Evolutionary conservation across 805 yeast genomes (phyloP).

Genomic region (Saccharomycopsis oosterbeekiorum): DNA sequence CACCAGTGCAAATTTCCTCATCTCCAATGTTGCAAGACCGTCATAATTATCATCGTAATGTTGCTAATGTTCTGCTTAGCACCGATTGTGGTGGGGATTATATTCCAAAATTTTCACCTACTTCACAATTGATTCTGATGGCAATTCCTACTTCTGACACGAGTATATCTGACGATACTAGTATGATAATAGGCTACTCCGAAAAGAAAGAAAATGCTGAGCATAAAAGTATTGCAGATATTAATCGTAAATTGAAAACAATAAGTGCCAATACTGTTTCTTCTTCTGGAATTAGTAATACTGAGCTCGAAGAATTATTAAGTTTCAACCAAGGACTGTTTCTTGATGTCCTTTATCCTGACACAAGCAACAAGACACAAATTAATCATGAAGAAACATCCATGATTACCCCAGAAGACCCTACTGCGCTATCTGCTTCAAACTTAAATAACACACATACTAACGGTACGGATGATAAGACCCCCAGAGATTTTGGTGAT

Average conservation of each 20-base stretch:
- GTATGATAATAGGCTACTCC: neutral
- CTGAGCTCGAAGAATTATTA: constrained; percentile 12
- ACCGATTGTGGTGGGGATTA: neutral
- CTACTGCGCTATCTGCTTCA: neutral
- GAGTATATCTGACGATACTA: neutral
- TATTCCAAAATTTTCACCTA: neutral
- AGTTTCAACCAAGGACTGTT: constrained; percentile 10
- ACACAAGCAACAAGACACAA: neutral
- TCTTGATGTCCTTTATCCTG: constrained; percentile 1
- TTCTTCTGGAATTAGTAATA: neutral
- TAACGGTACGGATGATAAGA: neutral
- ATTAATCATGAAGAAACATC: neutral
- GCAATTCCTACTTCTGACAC: constrained; percentile 4
- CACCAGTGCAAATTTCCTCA: neutral
- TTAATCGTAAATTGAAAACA: neutral
- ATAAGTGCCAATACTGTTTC: neutral
- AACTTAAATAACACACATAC: no score
- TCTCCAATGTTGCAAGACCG: neutral
- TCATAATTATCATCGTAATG: neutral
- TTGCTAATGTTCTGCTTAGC: neutral
- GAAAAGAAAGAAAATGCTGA: neutral
- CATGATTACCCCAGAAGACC: neutral
- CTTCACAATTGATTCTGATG: neutral
- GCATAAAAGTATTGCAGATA: neutral
- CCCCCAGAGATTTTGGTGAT: constrained; percentile 15